Evolutionary conservation across 805 yeast genomes (phyloP), one percentile per base, ranked within the genome.

Genomic region (Yamadazyma scolyti): DNA sequence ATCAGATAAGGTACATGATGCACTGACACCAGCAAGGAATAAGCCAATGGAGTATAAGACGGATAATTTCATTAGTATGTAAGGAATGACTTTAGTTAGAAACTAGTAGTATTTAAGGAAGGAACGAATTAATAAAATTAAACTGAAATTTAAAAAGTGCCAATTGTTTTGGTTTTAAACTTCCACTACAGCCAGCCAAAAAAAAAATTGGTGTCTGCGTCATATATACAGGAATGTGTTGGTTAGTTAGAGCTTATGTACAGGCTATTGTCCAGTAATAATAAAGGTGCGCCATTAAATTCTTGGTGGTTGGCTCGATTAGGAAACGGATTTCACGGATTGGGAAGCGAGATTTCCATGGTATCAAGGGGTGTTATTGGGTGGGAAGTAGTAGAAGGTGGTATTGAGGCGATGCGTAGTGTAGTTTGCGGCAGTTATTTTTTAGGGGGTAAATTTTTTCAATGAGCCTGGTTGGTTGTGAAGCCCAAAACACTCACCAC

Each of bases 71-170:
- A 41, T 41, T 10, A 7, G 14, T 13, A 11, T 13, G 6, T 6
- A 33, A 33, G 37, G 37, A 33, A 33, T 33, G 37, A 33, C 37
- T 33, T 28, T 33, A 33, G 37, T 33, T 33, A 33, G 37, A 21
- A 14, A 24, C 26, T 22, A 10, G 7, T 7, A 22, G 11, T n/a
- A 15, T 18, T 25, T 25, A 31, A 31, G 30, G 34, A 25, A 14
- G 23, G 28, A 22, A 18, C 10, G 17, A 19, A 20, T 18, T 19
- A n/a, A 14, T 12, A 25, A 25, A 11, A 30, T 12, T 11, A 20
- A 24, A 25, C 16, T 22, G 12, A 23, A 20, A 25, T 13, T 24
- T 19, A 30, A 27, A 16, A 15, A 16, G 35, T 32, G 35, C 35
- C 35, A 27, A 27, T 27, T 32, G 35, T 32, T 32, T 24, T 32